Evolutionary conservation across 768 basidiomycete species (phyloP).

Genomic region (Leccinum longicurvipes): DNA sequence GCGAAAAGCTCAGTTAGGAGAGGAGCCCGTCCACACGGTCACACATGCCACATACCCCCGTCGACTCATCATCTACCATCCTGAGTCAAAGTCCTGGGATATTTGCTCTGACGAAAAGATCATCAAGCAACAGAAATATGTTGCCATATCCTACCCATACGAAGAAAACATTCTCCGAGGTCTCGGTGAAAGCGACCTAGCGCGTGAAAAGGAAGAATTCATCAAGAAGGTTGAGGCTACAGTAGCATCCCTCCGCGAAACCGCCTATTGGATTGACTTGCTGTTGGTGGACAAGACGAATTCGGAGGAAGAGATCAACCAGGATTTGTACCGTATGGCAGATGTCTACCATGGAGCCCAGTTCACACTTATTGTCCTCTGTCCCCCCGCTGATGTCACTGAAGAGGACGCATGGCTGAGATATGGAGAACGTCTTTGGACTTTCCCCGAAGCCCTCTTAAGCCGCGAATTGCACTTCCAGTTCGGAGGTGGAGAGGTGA

Average conservation of each 20-base stretch:
- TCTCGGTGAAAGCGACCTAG: background rate
- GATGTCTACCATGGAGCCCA: slow-evolving; percentile 20
- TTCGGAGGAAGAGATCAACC: slow-evolving; percentile 1
- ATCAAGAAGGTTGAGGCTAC: background rate
- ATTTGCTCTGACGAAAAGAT: background rate
- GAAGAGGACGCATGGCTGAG: slow-evolving; percentile 9
- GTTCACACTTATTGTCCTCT: slow-evolving; percentile 25
- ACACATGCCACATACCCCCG: slow-evolving; percentile 16
- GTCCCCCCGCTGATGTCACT: background rate
- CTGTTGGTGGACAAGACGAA: background rate
- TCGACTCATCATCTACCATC: slow-evolving; percentile 15
- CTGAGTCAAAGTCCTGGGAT: background rate
- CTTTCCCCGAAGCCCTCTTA: slow-evolving; percentile 20
- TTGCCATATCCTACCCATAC: slow-evolving; percentile 19
- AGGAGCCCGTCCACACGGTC: slow-evolving; percentile 1
- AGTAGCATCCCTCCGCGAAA: slow-evolving; percentile 4
- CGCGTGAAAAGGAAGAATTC: background rate
- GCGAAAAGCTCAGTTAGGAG: slow-evolving; percentile 2
- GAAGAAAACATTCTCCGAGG: slow-evolving; percentile 4
- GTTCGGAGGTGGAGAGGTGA: slow-evolving; percentile 12
- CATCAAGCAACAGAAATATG: slow-evolving; percentile 13
- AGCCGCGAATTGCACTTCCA: slow-evolving; percentile 19
- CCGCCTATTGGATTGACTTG: slow-evolving; percentile 25
- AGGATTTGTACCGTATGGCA: slow-evolving; percentile 25
- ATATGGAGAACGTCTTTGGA: slow-evolving; percentile 26